Evolutionary conservation across 225 moss, liverwort and hornwort genomes (phyloP).

Genomic region (Sphagnum contortum): DNA sequence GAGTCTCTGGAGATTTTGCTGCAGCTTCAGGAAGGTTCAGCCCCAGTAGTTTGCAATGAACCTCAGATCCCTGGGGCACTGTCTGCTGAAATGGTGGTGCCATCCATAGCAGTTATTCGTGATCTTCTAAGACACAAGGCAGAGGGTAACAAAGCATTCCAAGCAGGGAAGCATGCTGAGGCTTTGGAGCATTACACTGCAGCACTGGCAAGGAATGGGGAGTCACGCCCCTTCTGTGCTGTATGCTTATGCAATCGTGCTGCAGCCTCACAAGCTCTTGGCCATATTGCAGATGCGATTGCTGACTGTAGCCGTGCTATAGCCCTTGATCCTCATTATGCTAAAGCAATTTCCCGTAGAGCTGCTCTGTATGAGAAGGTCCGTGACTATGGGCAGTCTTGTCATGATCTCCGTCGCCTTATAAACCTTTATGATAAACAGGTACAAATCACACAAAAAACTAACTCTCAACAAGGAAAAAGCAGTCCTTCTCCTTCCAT

Average conservation of each 20-base stretch:
- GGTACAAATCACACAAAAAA: constrained; percentile 5
- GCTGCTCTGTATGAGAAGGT: constrained; percentile 79
- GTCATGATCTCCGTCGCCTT: constrained; percentile 61
- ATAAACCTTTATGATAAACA: constrained; percentile 54
- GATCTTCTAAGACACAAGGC: constrained; percentile 81
- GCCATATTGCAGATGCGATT: constrained; percentile 84
- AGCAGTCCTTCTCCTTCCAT: constrained; percentile 4
- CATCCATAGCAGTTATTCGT: constrained; percentile 40
- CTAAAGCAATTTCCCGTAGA: constrained; percentile 93
- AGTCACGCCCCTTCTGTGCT: constrained; percentile 89
- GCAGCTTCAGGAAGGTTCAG: constrained; percentile 32
- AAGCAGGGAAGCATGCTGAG: constrained; percentile 67
- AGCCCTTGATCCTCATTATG: constrained; percentile 84
- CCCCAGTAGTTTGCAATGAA: constrained; percentile 11
- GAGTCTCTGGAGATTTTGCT: constrained; percentile 63
- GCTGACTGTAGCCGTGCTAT: constrained; percentile 96
- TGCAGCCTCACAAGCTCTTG: constrained; percentile 90
- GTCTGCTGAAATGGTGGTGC: constrained; percentile 30
- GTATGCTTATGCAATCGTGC: constrained; percentile 96
- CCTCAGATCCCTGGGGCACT: constrained; percentile 21
- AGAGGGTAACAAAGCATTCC: constrained; percentile 81
- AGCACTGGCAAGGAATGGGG: constrained; percentile 83
- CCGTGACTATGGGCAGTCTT: constrained; percentile 75
- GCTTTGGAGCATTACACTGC: constrained; percentile 86
- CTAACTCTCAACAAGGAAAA: not conserved